These are phyloP conservation scores for Filobasidium wieringae DNA, from an alignment of 768 basidiomycete genomes.

Conservation along the genomic window DNA sequence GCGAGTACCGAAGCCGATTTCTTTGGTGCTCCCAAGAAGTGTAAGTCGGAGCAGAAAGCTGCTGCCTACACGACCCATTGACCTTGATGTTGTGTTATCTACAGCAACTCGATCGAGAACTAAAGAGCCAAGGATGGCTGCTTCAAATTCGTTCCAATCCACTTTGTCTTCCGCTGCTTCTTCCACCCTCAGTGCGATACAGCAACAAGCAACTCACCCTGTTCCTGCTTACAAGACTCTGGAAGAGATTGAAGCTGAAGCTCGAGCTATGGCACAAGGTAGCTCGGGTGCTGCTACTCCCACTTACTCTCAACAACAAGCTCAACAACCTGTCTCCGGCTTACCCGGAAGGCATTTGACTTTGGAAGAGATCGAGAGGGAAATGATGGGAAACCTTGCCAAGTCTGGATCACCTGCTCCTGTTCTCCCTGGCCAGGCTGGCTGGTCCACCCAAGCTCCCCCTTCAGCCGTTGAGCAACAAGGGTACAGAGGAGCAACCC, in stretches of 20 bases:
- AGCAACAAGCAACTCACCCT: conserved; percentile 11
- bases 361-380: conserved; percentile 31
- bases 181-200: neutral
- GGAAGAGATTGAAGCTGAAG: conserved; percentile 40
- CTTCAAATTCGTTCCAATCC: no score
- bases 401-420: neutral
- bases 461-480: neutral
- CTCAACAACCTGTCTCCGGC: conserved; percentile 6
- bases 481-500: no score
- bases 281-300: neutral
- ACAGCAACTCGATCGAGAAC: neutral
- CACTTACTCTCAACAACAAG: neutral
- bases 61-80: no score
- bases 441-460: neutral
- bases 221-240: conserved; percentile 32
- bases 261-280: conserved; percentile 20
- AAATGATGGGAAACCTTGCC: conserved; percentile 25
- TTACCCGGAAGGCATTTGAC: conserved; percentile 19
- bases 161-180: no score
- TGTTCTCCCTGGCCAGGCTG: neutral
- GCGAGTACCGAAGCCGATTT: conserved; percentile 38
- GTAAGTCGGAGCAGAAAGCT: neutral
- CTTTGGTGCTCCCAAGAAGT: conserved; percentile 21
- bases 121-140: no score
- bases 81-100: neutral